These are phyloP conservation scores for Penicillium soppii DNA, from an alignment of 495 filamentous ascomycete genomes.

Conservation along the genomic window DNA sequence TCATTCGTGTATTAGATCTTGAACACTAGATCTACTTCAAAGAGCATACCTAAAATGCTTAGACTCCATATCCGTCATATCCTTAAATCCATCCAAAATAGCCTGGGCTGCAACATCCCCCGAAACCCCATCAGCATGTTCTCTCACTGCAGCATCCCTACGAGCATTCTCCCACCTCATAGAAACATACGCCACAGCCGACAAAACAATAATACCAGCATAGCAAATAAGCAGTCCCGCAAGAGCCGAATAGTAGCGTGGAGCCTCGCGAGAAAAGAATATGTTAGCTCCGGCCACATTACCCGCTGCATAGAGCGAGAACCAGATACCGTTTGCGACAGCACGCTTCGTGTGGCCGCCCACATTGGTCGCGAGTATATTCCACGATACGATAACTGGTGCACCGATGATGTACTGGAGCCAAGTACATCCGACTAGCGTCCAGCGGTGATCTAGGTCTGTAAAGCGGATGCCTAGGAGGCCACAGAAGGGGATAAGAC, in stretches of 20 bases:
- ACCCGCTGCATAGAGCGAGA: constrained; percentile 35
- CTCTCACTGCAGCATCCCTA: constrained; percentile 21
- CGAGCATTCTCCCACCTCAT: constrained; percentile 32
- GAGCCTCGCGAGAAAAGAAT: constrained; percentile 37
- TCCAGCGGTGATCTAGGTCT: constrained; percentile 44
- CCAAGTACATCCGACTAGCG: constrained; percentile 55
- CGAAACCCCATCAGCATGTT: constrained; percentile 10
- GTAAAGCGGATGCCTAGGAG: constrained; percentile 46
- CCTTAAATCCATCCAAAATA: constrained; percentile 43
- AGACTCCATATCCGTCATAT: constrained; percentile 49
- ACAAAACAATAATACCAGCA: constrained; percentile 32
- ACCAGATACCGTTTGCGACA: constrained; percentile 42
- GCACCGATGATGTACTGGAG: constrained; percentile 45
- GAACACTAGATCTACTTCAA: constrained; percentile 8
- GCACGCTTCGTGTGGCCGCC: constrained; percentile 67
- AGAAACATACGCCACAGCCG: constrained; percentile 17
- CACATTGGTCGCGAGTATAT: constrained; percentile 58
- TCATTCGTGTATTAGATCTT: not conserved
- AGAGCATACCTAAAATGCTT: constrained; percentile 45
- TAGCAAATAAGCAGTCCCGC: constrained; percentile 34
- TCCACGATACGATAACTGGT: constrained; percentile 53
- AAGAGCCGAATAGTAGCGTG: constrained; percentile 36
- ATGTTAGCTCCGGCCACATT: constrained; percentile 48
- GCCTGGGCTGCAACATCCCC: constrained; percentile 18
- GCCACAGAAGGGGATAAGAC: constrained; percentile 36